phyloP scores from a whole-genome alignment of 2,329 filamentous ascomycete genomes.

The Ceratocystis destructans region DNA sequence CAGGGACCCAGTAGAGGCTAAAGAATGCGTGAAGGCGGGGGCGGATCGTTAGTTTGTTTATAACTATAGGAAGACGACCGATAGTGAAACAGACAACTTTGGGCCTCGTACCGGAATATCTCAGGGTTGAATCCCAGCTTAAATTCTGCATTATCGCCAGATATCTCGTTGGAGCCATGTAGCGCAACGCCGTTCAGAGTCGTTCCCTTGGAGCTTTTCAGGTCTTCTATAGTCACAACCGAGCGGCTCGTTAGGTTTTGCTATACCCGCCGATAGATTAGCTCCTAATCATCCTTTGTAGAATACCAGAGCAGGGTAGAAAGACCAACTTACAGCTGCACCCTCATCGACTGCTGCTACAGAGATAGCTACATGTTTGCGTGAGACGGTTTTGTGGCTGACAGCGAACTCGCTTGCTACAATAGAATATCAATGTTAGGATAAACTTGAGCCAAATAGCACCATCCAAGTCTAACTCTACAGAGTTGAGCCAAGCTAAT shows the following conservation, averaged over 20 bases:
- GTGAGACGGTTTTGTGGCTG: slow-evolving; percentile 68
- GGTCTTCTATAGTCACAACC: slow-evolving; percentile 59
- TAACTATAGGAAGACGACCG: too few species aligned
- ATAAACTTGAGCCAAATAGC: too few species aligned
- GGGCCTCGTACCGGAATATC: slow-evolving; percentile 39
- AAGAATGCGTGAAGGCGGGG: background rate
- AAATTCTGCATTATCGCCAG: slow-evolving; percentile 46
- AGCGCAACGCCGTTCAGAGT: slow-evolving; percentile 59
- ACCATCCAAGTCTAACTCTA: too few species aligned
- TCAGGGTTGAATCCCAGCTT: slow-evolving; percentile 57
- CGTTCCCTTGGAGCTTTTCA: slow-evolving; percentile 75
- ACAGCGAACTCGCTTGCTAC: slow-evolving; percentile 55
- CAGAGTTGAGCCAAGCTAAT: too few species aligned
- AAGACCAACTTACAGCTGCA: slow-evolving; percentile 43
- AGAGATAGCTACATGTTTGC: slow-evolving; percentile 71
- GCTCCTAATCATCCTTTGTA: too few species aligned
- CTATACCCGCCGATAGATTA: slow-evolving; percentile 26
- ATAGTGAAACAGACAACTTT: background rate
- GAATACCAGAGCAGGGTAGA: too few species aligned
- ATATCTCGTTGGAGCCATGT: slow-evolving; percentile 45
- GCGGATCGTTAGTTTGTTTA: slow-evolving; percentile 17
- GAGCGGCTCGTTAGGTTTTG: slow-evolving; percentile 52
- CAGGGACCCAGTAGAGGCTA: slow-evolving; percentile 65
- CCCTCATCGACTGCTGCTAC: slow-evolving; percentile 52
- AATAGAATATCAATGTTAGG: too few species aligned